Conservation (phyloP, 371 early-diverging fungal species). For the Mucor irregularis region DNA sequence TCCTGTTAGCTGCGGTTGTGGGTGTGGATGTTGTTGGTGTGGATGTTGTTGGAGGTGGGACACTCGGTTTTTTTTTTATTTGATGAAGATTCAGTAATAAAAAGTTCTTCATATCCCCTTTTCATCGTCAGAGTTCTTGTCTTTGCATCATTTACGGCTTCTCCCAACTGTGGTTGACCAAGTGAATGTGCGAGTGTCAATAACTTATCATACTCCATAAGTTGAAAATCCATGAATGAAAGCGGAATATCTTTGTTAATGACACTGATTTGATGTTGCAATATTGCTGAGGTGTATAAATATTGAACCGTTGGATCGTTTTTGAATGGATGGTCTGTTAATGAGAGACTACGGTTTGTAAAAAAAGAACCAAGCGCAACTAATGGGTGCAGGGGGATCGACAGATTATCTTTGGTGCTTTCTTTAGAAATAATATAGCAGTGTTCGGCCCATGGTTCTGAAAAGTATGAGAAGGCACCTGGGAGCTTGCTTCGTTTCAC, state of each 20-base stretch:
- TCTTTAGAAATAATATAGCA: constrained; percentile 13
- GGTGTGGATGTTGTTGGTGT: constrained; percentile 6
- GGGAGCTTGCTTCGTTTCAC: constrained; percentile 1
- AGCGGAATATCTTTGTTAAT: constrained; percentile 6
- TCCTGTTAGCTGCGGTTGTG: constrained; percentile 8
- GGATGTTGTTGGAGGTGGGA: neutral
- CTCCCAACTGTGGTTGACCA: constrained; percentile 9
- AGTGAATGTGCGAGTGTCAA: constrained; percentile 4
- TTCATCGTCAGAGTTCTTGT: constrained; percentile 11
- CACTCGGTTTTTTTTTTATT: neutral
- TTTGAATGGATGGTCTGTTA: constrained; percentile 3
- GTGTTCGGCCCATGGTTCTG: constrained; percentile 8
- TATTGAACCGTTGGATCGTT: constrained; percentile 10
- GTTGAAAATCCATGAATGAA: constrained; percentile 5
- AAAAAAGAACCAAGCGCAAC: constrained; percentile 10
- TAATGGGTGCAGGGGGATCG: constrained; percentile 9
- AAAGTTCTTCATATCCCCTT: constrained; percentile 13
- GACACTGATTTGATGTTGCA: constrained; percentile 10
- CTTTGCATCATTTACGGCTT: constrained; percentile 15
- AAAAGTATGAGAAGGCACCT: constrained; percentile 5
- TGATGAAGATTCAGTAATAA: constrained; percentile 2
- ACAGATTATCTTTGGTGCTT: neutral
- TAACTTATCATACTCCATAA: constrained; percentile 10
- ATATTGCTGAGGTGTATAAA: constrained; percentile 9
- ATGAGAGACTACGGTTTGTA: constrained; percentile 1